Evolutionary conservation across 345 rosid genomes (phyloP).

Genomic region (Hevea brasiliensis): DNA sequence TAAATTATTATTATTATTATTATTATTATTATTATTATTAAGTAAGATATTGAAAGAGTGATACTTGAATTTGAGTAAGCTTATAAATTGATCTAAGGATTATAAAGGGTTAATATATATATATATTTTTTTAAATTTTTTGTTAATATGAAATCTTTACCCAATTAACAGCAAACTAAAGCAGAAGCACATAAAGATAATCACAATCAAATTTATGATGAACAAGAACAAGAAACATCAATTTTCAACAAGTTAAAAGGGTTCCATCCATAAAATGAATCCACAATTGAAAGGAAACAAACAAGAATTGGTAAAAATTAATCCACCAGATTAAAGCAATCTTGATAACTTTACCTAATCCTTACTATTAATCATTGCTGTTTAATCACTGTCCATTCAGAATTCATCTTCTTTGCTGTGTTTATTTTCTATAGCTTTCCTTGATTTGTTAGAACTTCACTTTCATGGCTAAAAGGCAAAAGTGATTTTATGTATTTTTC

Average conservation of each 20-base stretch:
- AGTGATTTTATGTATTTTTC: neutral
- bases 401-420: neutral
- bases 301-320: neutral
- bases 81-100: no score
- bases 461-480: neutral
- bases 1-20: no score
- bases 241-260: neutral
- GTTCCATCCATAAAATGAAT: neutral
- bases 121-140: no score
- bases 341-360: neutral
- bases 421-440: neutral
- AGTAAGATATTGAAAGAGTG: no score
- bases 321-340: neutral
- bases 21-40: no score
- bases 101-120: no score
- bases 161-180: no score
- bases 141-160: no score
- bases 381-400: neutral
- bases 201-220: neutral
- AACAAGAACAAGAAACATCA: neutral
- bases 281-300: slow-evolving; percentile 1
- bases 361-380: neutral
- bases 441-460: slow-evolving; percentile 5
- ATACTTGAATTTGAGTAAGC: no score
- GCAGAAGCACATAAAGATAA: neutral